These are phyloP conservation scores for Lentinula lateritia DNA, from an alignment of 768 basidiomycete genomes.

Conservation along the genomic window DNA sequence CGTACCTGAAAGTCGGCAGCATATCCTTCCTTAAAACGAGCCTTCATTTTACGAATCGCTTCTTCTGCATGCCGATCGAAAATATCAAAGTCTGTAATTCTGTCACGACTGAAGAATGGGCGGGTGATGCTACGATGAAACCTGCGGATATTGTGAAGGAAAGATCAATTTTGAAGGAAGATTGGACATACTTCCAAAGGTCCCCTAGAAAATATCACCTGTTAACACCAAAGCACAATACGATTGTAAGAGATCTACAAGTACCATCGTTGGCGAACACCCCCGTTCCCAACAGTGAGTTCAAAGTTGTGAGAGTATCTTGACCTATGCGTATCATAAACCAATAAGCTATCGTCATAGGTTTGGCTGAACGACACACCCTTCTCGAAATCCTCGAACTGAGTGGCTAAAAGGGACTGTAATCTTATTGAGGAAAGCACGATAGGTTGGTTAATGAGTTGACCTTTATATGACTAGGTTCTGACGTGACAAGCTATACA, in stretches of 20 bases:
- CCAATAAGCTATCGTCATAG: neutral
- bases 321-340: conserved; percentile 14
- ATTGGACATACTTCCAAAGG: neutral
- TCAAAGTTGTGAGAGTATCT: neutral
- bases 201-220: neutral
- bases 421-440: neutral
- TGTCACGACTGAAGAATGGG: conserved; percentile 35
- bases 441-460: neutral
- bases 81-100: conserved; percentile 29
- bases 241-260: neutral
- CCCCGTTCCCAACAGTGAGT: conserved; percentile 8
- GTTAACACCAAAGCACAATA: neutral
- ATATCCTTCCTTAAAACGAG: conserved; percentile 37
- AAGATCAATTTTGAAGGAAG: too few species aligned
- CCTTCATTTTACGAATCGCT: conserved; percentile 37
- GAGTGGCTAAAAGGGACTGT: conserved; percentile 38
- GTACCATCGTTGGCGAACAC: conserved; percentile 15
- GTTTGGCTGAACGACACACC: neutral
- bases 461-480: conserved; percentile 44
- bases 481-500: conserved; percentile 35
- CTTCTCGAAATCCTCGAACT: conserved; percentile 38
- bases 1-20: conserved; percentile 55
- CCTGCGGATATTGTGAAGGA: conserved; percentile 14
- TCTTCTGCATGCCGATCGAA: conserved; percentile 47
- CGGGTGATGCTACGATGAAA: conserved; percentile 43